Percentiles rank a stretch among this genome's conserved stretches.
These are phyloP conservation scores for Thyridium curvatum DNA, from an alignment of 2,329 filamentous ascomycete species.

Conservation along the genomic window DNA sequence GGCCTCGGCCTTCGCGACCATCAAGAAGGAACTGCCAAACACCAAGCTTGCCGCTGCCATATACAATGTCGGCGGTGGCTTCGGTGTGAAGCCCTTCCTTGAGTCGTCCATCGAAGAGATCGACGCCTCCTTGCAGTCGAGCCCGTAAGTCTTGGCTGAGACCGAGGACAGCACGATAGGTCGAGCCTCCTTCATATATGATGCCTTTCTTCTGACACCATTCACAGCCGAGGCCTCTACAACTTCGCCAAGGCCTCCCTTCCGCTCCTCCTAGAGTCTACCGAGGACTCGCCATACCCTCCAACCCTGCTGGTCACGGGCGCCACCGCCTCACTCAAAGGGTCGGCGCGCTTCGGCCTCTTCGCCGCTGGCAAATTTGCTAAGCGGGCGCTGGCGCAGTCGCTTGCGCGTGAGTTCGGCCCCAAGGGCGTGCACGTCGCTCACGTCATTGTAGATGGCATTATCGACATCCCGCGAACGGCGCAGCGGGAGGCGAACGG, in stretches of 20 bases:
- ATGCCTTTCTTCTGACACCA: too few relatives aligned
- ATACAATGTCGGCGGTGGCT: constrained; percentile 59
- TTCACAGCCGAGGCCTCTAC: constrained; percentile 58
- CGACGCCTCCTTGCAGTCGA: constrained; percentile 35
- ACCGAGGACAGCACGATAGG: too few relatives aligned
- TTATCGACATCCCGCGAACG: constrained; percentile 73
- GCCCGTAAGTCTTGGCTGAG: constrained; percentile 46
- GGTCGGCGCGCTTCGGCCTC: constrained; percentile 59
- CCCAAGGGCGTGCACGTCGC: constrained; percentile 79
- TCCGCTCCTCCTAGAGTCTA: constrained; percentile 62
- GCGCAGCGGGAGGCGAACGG: constrained; percentile 42
- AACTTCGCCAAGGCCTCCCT: constrained; percentile 67
- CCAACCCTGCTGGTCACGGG: constrained; percentile 82
- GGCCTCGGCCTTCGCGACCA: constrained; percentile 53
- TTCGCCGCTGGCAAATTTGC: constrained; percentile 82
- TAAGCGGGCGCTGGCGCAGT: constrained; percentile 65
- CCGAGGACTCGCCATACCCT: constrained; percentile 51
- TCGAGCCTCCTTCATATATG: too few relatives aligned
- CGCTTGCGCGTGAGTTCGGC: constrained; percentile 75
- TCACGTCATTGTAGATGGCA: constrained; percentile 76
- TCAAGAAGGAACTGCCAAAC: constrained; percentile 51
- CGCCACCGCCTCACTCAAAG: constrained; percentile 73
- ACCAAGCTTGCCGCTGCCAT: constrained; percentile 57
- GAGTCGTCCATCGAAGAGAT: constrained; percentile 47
- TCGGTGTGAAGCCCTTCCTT: constrained; percentile 50